A percentile compares a stretch with the other conserved stretches of the same genome.
phyloP scores from a whole-genome alignment of 495 filamentous ascomycete species.

The Neurospora sp. region DNA sequence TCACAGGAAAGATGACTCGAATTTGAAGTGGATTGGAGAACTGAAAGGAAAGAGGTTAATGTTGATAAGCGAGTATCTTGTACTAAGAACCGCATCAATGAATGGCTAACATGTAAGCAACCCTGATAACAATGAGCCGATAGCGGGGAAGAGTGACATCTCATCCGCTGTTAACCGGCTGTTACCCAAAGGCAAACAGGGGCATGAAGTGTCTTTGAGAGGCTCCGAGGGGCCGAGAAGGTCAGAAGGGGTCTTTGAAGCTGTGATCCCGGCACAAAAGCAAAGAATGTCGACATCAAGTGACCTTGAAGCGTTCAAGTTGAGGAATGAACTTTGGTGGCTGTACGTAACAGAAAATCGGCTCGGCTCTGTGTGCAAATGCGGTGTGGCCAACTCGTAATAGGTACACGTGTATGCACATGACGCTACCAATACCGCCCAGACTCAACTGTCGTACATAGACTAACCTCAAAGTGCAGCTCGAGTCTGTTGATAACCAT shows the following conservation, averaged over 20 bases:
- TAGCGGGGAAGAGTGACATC: slow-evolving; percentile 5
- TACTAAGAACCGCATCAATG: background rate
- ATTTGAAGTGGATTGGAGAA: background rate
- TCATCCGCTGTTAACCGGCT: slow-evolving; percentile 9
- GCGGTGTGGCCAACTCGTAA: background rate
- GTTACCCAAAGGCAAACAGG: slow-evolving; percentile 3
- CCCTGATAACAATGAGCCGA: slow-evolving; percentile 4
- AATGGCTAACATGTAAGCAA: background rate
- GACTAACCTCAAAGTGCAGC: background rate
- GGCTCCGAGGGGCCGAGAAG: background rate
- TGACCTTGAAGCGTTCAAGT: background rate
- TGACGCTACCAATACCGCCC: background rate
- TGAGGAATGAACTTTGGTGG: background rate
- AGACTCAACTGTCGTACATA: background rate
- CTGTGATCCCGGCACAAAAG: background rate
- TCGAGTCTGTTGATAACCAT: background rate
- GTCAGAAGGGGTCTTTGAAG: background rate
- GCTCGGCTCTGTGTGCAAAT: background rate
- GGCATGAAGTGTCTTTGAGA: background rate
- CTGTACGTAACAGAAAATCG: background rate
- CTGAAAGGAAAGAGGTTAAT: background rate
- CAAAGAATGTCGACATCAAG: background rate
- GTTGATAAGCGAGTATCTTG: background rate
- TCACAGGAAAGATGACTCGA: background rate
- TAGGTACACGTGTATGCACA: background rate